Base-by-base conservation (phyloP, 768 basidiomycete species). In the Boletus edulis region DNA sequence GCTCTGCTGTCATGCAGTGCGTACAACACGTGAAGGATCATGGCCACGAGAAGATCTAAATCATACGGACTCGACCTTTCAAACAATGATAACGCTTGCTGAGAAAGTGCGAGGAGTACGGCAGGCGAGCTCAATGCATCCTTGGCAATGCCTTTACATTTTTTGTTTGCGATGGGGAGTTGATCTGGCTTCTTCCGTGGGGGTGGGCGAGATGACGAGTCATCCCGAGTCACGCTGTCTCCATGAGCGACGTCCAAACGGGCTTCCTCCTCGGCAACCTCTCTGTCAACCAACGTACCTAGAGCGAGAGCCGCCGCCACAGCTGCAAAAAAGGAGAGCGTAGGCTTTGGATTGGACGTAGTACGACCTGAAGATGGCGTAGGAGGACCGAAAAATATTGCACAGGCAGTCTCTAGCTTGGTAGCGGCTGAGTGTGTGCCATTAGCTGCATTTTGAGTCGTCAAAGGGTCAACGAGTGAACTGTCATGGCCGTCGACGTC, bases 291-390 rank as follows among this genome's bases (percentile, higher is more conserved):
- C 44, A 78, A 65, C 43, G 80, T 78, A 29, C 85, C 87, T 49
- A 88, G 65, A 2, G 87, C 86, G 38, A 87, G 77, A 3, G 79
- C 75, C 1, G 81, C 82, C 46, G 81, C 80, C 42, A 81, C 76
- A 2, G 80, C 74, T 0, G 84, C 81, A 57, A 88, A 89, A 62
- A 88, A 80, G 34, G 72, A 73, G 9, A 72, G 55, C 0, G 70
- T 60, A 4, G 62, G 65, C 47, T 56, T 62, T 38, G 63, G 54
- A 17, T 55, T 40, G 38, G 56, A 3, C 47, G 51, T 5, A 50
- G 48, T 31, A 11, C 61, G 63, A 45, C 45, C 37, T 3, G 64
- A 55, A 17, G 56, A 14, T 8, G 63, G 32, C 4, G 60, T 14
- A 18, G 61, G 24, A 13, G 57, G 18, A 2, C 69, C 71, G 15